Evolutionary conservation across 805 yeast genomes (phyloP).

Genomic region (Candida nemodendra): DNA sequence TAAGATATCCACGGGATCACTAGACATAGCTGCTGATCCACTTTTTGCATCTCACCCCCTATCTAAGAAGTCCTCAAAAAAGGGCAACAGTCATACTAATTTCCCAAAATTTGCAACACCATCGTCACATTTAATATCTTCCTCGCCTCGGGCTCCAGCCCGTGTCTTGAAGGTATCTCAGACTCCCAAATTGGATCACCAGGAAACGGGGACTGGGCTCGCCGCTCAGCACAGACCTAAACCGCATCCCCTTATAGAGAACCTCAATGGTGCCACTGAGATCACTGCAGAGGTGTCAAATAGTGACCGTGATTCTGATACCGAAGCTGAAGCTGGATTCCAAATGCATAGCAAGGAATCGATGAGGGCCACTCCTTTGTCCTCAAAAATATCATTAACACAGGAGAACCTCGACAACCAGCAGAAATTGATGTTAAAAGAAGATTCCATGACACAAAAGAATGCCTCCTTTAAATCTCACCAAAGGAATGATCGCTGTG

Average conservation of each 20-base stretch:
- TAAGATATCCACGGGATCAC: conserved; percentile 24
- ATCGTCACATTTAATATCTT: conserved; percentile 1
- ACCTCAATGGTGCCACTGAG: conserved; percentile 23
- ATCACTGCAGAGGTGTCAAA: conserved; percentile 29
- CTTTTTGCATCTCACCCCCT: neutral
- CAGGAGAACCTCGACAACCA: conserved; percentile 17
- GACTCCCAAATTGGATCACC: neutral
- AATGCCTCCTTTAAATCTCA: neutral
- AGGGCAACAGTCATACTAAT: neutral
- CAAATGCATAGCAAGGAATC: neutral
- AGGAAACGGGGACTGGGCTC: neutral
- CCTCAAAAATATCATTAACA: conserved; percentile 13
- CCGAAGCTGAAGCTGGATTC: conserved; percentile 9
- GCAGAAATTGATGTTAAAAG: conserved; percentile 12
- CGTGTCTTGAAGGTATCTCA: conserved; percentile 1
- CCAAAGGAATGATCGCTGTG: neutral
- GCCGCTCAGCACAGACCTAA: conserved; percentile 6
- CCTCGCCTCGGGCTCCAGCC: conserved; percentile 3
- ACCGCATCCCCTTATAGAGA: conserved; percentile 16
- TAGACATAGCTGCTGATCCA: neutral
- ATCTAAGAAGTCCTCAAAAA: neutral
- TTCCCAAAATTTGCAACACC: conserved; percentile 4
- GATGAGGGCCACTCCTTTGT: conserved; percentile 1
- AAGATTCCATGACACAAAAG: conserved; percentile 1
- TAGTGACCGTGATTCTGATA: conserved; percentile 22